phyloP scores from a whole-genome alignment of 352 stramenopile species.

The Pythium inflatum region DNA sequence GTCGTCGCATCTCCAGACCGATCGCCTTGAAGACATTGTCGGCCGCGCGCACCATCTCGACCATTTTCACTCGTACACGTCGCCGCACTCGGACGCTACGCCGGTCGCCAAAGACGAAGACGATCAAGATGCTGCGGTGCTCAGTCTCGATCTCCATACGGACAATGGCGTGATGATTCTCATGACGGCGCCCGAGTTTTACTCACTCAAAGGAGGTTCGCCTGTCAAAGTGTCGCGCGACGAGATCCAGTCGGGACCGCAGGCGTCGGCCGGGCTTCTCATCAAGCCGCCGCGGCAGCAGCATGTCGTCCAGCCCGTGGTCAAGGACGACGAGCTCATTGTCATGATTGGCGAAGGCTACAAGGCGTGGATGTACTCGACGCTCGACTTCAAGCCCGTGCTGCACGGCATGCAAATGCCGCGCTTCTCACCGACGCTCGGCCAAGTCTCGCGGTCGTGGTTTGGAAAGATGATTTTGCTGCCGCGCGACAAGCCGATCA shows the following conservation, averaged over 20 bases:
- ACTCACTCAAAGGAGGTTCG: too few species aligned
- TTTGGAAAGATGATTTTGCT: slow-evolving; percentile 50
- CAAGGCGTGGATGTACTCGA: slow-evolving; percentile 71
- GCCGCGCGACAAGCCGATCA: slow-evolving; percentile 35
- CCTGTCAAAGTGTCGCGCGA: slow-evolving; percentile 44
- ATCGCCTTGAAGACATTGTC: too few species aligned
- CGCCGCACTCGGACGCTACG: too few species aligned
- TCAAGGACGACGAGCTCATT: slow-evolving; percentile 73
- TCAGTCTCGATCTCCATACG: slow-evolving; percentile 76
- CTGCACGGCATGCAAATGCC: slow-evolving; percentile 79
- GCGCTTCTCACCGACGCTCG: slow-evolving; percentile 43
- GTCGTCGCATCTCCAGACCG: too few species aligned
- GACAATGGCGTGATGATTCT: slow-evolving; percentile 79
- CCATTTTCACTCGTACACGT: slow-evolving; percentile 82
- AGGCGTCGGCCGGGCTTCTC: slow-evolving; percentile 57
- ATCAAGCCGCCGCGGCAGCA: slow-evolving; percentile 63
- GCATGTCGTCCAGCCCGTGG: slow-evolving; percentile 60
- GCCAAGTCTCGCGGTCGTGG: slow-evolving; percentile 47
- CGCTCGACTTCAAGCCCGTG: slow-evolving; percentile 56
- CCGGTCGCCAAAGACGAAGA: slow-evolving; percentile 21
- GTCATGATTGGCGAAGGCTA: slow-evolving; percentile 81
- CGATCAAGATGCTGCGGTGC: slow-evolving; percentile 48
- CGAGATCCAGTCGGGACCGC: slow-evolving; percentile 52
- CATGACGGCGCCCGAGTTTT: slow-evolving; percentile 76
- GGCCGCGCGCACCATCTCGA: slow-evolving; percentile 64